Evolutionary conservation across 78 protist genomes (phyloP).

Genomic region (Anaeramoeba flamelloides): DNA sequence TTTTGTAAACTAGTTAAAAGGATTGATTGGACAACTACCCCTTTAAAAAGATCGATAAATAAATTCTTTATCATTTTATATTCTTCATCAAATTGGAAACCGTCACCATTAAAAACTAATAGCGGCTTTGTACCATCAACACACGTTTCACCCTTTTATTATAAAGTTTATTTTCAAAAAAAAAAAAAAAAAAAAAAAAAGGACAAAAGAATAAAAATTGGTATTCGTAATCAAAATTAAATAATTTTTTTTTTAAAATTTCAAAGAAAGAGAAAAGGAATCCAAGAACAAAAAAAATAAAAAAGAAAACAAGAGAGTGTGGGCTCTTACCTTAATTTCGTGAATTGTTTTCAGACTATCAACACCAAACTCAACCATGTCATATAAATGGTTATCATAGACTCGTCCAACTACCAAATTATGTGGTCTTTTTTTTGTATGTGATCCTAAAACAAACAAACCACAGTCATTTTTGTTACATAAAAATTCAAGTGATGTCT

Average conservation of each 20-base stretch:
- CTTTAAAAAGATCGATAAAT: conserved; percentile 49
- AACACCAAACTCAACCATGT: conserved; percentile 72
- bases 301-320: too few relatives aligned
- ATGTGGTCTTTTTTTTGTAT: conserved; percentile 63
- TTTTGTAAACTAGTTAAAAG: conserved; percentile 54
- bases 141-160: too few relatives aligned
- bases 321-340: background rate
- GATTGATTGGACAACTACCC: conserved; percentile 29
- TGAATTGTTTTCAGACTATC: conserved; percentile 16
- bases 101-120: conserved; percentile 50
- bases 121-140: conserved; percentile 66
- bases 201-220: too few relatives aligned
- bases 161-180: too few relatives aligned
- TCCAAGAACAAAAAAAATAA: too few relatives aligned
- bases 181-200: too few relatives aligned
- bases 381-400: conserved; percentile 53
- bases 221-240: too few relatives aligned
- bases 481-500: conserved; percentile 24
- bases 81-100: conserved; percentile 33
- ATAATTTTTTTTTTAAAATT: too few relatives aligned
- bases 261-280: too few relatives aligned
- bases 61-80: conserved; percentile 26
- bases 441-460: conserved; percentile 52
- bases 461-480: conserved; percentile 33
- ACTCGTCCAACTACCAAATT: conserved; percentile 62